phyloP scores from a whole-genome alignment of 805 yeast genomes.

The Starmerella riodocensis region DNA sequence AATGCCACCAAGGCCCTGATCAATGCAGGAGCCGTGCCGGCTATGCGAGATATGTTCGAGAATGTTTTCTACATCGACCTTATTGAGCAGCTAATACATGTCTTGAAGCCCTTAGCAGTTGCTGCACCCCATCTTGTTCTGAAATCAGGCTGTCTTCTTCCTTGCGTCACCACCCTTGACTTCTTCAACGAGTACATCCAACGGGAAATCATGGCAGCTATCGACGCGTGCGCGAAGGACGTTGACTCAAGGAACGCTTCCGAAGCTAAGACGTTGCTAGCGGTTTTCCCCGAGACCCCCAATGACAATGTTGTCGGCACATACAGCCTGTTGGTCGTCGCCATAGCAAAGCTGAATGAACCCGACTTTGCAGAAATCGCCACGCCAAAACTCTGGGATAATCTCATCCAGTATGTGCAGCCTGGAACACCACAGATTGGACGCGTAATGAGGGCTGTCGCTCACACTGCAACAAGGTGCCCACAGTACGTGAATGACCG shows the following conservation, averaged over 20 bases:
- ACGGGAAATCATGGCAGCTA: slow-evolving; percentile 59
- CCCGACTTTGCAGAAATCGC: slow-evolving; percentile 10
- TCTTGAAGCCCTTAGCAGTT: slow-evolving; percentile 27
- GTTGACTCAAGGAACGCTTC: slow-evolving; percentile 35
- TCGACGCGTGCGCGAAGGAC: slow-evolving; percentile 51
- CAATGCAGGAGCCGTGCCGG: slow-evolving; percentile 50
- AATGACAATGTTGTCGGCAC: slow-evolving; percentile 14
- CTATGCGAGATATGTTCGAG: slow-evolving; percentile 48
- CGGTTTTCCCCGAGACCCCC: slow-evolving; percentile 14
- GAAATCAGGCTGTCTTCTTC: slow-evolving; percentile 45
- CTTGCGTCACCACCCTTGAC: slow-evolving; percentile 64
- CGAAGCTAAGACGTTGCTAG: slow-evolving; percentile 12
- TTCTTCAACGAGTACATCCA: slow-evolving; percentile 85
- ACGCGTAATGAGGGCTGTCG: slow-evolving; percentile 13
- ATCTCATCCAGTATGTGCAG: slow-evolving; percentile 9
- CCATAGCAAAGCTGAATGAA: slow-evolving; percentile 12
- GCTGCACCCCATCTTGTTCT: slow-evolving; percentile 29
- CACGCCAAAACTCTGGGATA: slow-evolving; percentile 6
- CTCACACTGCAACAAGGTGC: slow-evolving; percentile 7
- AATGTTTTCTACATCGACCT: slow-evolving; percentile 78
- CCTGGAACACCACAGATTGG: slow-evolving; percentile 14
- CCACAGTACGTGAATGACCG: slow-evolving; percentile 9
- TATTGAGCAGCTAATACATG: slow-evolving; percentile 69
- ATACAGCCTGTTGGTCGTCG: slow-evolving; percentile 13
- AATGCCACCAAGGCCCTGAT: slow-evolving; percentile 53